Conservation (phyloP, 345 rosid genomes). For the Pelargonium nanum region DNA sequence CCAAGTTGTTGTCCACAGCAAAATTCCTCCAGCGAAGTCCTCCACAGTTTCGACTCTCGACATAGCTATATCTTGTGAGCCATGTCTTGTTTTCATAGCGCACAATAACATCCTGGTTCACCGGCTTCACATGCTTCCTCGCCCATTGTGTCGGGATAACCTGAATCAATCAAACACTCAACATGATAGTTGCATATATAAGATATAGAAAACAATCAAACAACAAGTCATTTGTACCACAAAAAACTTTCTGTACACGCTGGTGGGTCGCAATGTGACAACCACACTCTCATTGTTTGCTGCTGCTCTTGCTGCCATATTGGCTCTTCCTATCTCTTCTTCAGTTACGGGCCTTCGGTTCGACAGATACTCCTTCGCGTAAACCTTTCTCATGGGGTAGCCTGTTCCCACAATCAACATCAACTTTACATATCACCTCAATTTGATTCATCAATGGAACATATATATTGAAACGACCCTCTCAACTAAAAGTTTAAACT, state of each 20-base stretch:
- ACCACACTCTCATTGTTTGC: conserved; percentile 21
- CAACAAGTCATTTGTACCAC: conserved; percentile 18
- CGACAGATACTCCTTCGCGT: conserved; percentile 5
- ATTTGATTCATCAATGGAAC: no score
- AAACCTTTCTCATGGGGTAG: no score
- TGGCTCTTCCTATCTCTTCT: conserved; percentile 16
- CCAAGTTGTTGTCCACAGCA: conserved; percentile 26
- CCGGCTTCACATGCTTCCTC: conserved; percentile 11
- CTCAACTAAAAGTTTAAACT: no score
- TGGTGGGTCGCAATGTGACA: conserved; percentile 27
- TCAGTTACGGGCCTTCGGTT: conserved; percentile 20
- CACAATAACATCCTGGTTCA: conserved; percentile 23
- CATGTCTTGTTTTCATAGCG: conserved; percentile 19
- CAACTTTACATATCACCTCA: no score
- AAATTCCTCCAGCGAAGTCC: conserved; percentile 37
- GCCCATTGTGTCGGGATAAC: conserved; percentile 23
- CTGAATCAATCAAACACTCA: conserved; percentile 13
- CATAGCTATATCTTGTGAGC: conserved; percentile 10
- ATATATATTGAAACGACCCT: no score
- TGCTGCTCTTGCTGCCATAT: conserved; percentile 18
- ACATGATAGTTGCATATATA: no score
- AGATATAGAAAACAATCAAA: not conserved
- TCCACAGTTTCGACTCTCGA: conserved; percentile 15
- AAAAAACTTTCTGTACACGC: conserved; percentile 19
- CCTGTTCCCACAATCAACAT: no score